Evolutionary conservation across 176 grass and related monocot genomes (phyloP).

Genomic region (Paspalum vaginatum): DNA sequence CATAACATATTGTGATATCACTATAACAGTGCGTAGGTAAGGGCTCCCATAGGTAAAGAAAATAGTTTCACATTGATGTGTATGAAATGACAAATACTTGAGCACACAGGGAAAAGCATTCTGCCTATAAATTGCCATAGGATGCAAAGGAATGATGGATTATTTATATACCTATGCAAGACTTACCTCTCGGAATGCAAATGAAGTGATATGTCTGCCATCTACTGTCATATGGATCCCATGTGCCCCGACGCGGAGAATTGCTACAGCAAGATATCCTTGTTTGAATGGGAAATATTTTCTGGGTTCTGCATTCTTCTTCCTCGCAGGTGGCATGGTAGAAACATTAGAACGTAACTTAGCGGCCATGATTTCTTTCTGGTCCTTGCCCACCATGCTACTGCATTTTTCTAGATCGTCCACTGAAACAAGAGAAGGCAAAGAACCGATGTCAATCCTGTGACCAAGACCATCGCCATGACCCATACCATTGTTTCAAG

Average conservation of each 20-base stretch:
- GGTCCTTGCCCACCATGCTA: slow-evolving; percentile 69
- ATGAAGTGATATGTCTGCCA: slow-evolving; percentile 93
- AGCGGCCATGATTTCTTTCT: slow-evolving; percentile 45
- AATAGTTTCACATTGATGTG: slow-evolving; percentile 6
- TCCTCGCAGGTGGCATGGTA: slow-evolving; percentile 41
- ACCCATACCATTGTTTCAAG: slow-evolving; percentile 20
- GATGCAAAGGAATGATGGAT: not conserved
- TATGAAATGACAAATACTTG: not conserved
- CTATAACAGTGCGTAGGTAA: not conserved
- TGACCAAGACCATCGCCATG: slow-evolving; percentile 18
- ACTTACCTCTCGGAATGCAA: slow-evolving; percentile 85
- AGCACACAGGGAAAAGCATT: not conserved
- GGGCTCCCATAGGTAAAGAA: not conserved
- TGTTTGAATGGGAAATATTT: slow-evolving; percentile 91
- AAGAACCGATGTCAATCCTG: slow-evolving; percentile 16
- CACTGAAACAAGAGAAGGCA: slow-evolving; percentile 61
- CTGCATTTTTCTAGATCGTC: slow-evolving; percentile 89
- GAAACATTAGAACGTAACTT: slow-evolving; percentile 65
- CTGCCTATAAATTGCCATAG: slow-evolving; percentile 17
- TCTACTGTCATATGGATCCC: slow-evolving; percentile 98
- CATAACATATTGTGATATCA: slow-evolving; percentile 19
- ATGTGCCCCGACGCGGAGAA: slow-evolving; percentile 77
- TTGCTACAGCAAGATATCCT: slow-evolving; percentile 90
- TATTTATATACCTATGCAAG: slow-evolving; percentile 25
- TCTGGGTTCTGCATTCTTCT: slow-evolving; percentile 49